Conservation (phyloP, 2,329 filamentous ascomycete genomes). For the Ceratocystis diversiconidia region DNA sequence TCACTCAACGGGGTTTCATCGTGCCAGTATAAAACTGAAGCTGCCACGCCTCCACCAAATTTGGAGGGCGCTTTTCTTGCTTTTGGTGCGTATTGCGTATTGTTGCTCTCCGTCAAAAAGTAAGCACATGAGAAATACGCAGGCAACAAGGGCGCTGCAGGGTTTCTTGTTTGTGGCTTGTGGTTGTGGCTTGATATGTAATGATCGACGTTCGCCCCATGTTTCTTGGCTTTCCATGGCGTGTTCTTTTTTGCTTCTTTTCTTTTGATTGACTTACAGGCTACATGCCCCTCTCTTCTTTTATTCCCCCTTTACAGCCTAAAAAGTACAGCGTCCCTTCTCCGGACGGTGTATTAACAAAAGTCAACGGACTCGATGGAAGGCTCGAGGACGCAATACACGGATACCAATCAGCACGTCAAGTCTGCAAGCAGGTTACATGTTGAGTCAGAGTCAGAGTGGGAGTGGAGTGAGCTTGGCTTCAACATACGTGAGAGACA, state of each 20-base stretch:
- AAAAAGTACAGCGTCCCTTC: background rate
- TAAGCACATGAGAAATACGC: background rate
- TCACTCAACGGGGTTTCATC: background rate
- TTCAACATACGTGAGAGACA: background rate
- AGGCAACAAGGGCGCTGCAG: background rate
- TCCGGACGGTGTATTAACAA: background rate
- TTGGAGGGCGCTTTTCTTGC: background rate
- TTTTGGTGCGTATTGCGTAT: background rate
- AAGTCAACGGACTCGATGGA: too few relatives aligned
- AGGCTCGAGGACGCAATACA: too few relatives aligned
- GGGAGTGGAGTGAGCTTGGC: background rate
- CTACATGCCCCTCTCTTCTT: background rate
- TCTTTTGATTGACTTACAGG: background rate
- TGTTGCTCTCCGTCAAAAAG: background rate
- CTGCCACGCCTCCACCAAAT: too few relatives aligned
- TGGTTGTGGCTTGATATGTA: background rate
- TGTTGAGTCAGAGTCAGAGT: too few relatives aligned
- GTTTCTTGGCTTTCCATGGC: slow-evolving; percentile 3
- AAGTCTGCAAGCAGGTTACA: too few relatives aligned
- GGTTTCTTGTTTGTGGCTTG: background rate
- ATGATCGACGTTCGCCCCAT: slow-evolving; percentile 1
- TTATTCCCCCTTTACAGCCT: background rate
- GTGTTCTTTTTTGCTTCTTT: slow-evolving; percentile 6
- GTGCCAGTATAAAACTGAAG: too few relatives aligned
- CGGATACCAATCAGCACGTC: too few relatives aligned